Base-by-base conservation (phyloP, 176 grass and related monocot genomes). In the Phoenix roebelenii region DNA sequence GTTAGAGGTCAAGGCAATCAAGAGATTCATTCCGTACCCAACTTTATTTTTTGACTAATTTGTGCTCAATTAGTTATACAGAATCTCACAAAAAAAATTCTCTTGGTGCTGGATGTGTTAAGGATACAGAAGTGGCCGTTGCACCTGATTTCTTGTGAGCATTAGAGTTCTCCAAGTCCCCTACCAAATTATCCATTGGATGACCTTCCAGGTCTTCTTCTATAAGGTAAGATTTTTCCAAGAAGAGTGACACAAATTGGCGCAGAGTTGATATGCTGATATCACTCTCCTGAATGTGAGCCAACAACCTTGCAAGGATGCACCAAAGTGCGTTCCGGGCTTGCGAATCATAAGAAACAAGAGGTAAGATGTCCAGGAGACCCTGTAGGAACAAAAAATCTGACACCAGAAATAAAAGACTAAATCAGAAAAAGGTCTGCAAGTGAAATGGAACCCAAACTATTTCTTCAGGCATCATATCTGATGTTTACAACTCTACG, bases 251-350 rank as follows among this genome's bases (percentile, higher is more conserved):
- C 24, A 51, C 84, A 67, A 91, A 68, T 28, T 68, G 63, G 20
- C 81, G 28, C 3, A 83, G 28, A 22, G 66, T 65, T 52, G 74
- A 66, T 49, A 62, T 68, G 25, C 62, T 73, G 22, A 66, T 57
- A 63, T 64, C 55, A 32, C 75, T 55, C 18, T 39, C 76, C 57
- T 75, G 68, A 70, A 22, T 48, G 63, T 85, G 66, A 49, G 52
- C 12, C 20, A 97, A 73, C 17, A 88, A 66, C 63, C 61, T 81
- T 22, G 75, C 28, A 49, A 95, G 70, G 69, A 82, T 72, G 70
- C 79, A 82, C 91, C 91, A 95, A 22, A 90, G 65, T 66, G 91
- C 84, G 56, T 77, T 83, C 74, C 83, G 72, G 51, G 78, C 75
- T 77, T 83, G 69, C 2, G 51, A 57, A 52, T 91, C 92, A 72